Conservation (phyloP, 805 yeast species). For the Spathaspora passalidarum region DNA sequence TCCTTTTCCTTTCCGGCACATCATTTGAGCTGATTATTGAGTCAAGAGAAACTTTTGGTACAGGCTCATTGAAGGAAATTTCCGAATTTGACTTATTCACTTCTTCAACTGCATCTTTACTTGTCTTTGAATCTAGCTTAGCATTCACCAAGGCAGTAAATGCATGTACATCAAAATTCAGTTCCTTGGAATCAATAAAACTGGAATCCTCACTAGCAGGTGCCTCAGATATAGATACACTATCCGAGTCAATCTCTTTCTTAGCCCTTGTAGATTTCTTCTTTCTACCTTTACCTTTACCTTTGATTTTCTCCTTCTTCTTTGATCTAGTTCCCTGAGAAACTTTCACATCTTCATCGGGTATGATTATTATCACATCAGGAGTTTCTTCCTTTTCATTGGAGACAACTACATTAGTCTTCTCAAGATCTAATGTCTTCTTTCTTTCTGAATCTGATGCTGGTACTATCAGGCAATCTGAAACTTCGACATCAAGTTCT, state of each 20-base stretch:
- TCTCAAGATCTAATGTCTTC: not conserved
- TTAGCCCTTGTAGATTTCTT: not conserved
- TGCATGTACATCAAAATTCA: conserved; percentile 22
- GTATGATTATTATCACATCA: not conserved
- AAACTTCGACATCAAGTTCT: not conserved
- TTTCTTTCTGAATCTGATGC: not conserved
- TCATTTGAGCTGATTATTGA: not conserved
- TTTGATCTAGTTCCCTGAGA: not conserved
- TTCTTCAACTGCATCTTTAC: conserved; percentile 2
- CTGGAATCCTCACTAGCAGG: not conserved
- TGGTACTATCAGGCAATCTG: not conserved
- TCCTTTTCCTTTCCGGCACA: not conserved
- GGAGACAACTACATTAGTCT: not conserved
- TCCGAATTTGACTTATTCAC: too few relatives aligned
- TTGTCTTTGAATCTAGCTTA: conserved; percentile 11
- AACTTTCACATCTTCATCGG: not conserved
- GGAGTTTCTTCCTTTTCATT: not conserved
- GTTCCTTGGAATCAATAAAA: not conserved
- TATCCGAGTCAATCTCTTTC: not conserved
- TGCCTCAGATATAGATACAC: not conserved
- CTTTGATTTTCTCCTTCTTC: not conserved
- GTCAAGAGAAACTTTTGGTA: too few relatives aligned
- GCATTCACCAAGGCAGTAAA: conserved; percentile 24
- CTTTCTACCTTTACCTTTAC: not conserved
- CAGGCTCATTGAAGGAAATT: too few relatives aligned